These are phyloP conservation scores for Phaffomyces thermotolerans DNA, from an alignment of 805 yeast genomes.

Conservation along the genomic window DNA sequence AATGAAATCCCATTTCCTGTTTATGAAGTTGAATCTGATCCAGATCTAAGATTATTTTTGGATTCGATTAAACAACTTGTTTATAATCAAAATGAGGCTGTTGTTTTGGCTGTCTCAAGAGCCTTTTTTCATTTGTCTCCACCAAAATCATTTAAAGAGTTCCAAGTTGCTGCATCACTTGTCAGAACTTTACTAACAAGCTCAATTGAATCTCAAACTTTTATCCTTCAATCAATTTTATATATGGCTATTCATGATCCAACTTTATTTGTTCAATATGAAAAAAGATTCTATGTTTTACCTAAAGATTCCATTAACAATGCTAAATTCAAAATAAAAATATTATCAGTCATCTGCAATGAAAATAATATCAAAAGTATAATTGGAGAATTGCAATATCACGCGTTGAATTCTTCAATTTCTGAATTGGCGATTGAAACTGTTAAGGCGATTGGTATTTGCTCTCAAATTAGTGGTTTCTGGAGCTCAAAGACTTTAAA, in stretches of 20 bases:
- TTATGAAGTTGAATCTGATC: slow-evolving; percentile 39
- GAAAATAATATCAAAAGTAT: slow-evolving; percentile 44
- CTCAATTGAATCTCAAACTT: slow-evolving; percentile 26
- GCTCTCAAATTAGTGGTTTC: slow-evolving; percentile 42
- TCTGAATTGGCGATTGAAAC: slow-evolving; percentile 35
- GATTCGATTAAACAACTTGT: slow-evolving; percentile 39
- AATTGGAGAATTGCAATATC: slow-evolving; percentile 57
- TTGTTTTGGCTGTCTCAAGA: slow-evolving; percentile 52
- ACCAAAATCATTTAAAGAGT: slow-evolving; percentile 40
- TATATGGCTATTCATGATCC: slow-evolving; percentile 31
- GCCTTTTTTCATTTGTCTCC: slow-evolving; percentile 55
- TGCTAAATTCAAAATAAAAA: slow-evolving; percentile 49
- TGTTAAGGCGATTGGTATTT: slow-evolving; percentile 54
- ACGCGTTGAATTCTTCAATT: slow-evolving; percentile 29
- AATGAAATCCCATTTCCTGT: slow-evolving; percentile 31
- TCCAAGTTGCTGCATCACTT: slow-evolving; percentile 44
- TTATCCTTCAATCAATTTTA: slow-evolving; percentile 42
- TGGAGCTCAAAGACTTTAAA: slow-evolving; percentile 49
- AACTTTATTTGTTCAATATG: slow-evolving; percentile 30
- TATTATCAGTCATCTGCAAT: slow-evolving; percentile 52
- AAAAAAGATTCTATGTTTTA: slow-evolving; percentile 44
- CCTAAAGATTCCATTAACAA: slow-evolving; percentile 43
- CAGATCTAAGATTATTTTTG: slow-evolving; percentile 52
- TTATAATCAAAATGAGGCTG: slow-evolving; percentile 49
- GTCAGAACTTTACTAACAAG: slow-evolving; percentile 33